These are phyloP conservation scores for Mercurialis annua DNA, from an alignment of 345 rosid species.

Conservation along the genomic window DNA sequence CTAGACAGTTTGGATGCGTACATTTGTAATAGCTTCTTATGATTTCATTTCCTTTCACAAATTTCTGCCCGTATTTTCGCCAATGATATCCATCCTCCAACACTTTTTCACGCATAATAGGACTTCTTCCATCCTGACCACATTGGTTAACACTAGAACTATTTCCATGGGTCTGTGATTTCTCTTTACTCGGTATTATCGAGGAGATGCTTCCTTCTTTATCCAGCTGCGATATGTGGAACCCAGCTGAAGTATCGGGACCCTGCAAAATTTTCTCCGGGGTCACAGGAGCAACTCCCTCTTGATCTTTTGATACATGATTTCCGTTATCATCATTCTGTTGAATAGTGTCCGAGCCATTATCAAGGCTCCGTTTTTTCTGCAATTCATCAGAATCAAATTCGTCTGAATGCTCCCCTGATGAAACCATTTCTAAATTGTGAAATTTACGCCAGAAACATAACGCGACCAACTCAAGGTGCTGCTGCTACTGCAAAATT, in stretches of 20 bases:
- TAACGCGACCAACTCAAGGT: slow-evolving; percentile 16
- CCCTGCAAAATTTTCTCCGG: slow-evolving; percentile 28
- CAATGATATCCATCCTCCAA: slow-evolving; percentile 85
- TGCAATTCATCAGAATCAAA: slow-evolving; percentile 35
- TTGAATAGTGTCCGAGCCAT: slow-evolving; percentile 8
- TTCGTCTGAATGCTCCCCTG: slow-evolving; percentile 37
- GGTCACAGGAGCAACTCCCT: slow-evolving; percentile 21
- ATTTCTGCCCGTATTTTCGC: slow-evolving; percentile 93
- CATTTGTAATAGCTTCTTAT: slow-evolving; percentile 88
- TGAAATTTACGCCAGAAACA: slow-evolving; percentile 27
- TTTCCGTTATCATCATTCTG: slow-evolving; percentile 11
- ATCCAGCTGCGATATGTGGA: slow-evolving; percentile 25
- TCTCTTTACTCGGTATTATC: slow-evolving; percentile 29
- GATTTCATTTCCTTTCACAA: slow-evolving; percentile 88
- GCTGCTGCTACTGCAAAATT: slow-evolving; percentile 8
- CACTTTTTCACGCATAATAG: slow-evolving; percentile 64
- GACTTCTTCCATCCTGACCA: slow-evolving; percentile 52
- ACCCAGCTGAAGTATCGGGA: slow-evolving; percentile 16
- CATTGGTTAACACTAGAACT: slow-evolving; percentile 30
- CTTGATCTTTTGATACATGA: slow-evolving; percentile 28
- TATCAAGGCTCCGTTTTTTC: slow-evolving; percentile 25
- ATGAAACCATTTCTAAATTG: slow-evolving; percentile 35
- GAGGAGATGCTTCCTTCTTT: slow-evolving; percentile 39
- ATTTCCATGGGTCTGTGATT: slow-evolving; percentile 31
- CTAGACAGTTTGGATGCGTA: slow-evolving; percentile 72